These are phyloP conservation scores for Pythium brassicae DNA, from an alignment of 352 stramenopile species.

Conservation along the genomic window DNA sequence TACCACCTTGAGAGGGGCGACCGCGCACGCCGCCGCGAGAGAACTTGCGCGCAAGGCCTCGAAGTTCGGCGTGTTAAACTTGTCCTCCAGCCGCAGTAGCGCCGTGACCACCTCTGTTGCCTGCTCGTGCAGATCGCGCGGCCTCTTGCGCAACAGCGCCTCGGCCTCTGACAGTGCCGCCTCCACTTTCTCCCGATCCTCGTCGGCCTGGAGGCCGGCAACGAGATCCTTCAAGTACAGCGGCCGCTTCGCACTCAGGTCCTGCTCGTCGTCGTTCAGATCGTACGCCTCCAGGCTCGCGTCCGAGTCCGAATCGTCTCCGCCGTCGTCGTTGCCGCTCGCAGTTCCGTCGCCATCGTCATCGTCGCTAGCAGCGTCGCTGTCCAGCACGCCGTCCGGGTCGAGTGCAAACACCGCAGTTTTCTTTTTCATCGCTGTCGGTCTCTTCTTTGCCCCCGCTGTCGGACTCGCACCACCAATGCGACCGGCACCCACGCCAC, in stretches of 20 bases:
- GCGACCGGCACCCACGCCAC: not conserved
- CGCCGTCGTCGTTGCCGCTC: conserved; percentile 18
- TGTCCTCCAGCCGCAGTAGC: conserved; percentile 68
- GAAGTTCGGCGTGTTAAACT: conserved; percentile 65
- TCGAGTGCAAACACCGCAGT: conserved; percentile 29
- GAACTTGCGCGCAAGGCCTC: conserved; percentile 32
- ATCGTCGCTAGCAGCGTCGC: conserved; percentile 46
- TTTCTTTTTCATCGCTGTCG: conserved; percentile 6
- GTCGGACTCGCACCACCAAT: not conserved
- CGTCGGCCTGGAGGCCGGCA: conserved; percentile 39
- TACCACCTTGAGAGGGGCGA: conserved; percentile 37
- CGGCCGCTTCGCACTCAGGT: conserved; percentile 49
- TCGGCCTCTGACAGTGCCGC: conserved; percentile 51
- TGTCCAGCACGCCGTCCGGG: conserved; percentile 56
- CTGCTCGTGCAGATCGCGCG: conserved; percentile 62
- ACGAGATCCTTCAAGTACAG: conserved; percentile 75
- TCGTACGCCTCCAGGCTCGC: conserved; percentile 67
- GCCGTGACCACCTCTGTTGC: conserved; percentile 44
- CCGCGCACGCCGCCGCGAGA: conserved; percentile 40
- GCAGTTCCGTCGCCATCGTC: conserved; percentile 15
- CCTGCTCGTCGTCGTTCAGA: conserved; percentile 62
- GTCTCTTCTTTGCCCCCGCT: conserved; percentile 4
- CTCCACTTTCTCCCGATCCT: conserved; percentile 57
- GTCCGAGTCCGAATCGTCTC: conserved; percentile 53
- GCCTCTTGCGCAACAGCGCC: conserved; percentile 39